These are phyloP conservation scores for Mycosphaerelloides madeirae DNA, from an alignment of 2,329 filamentous ascomycete genomes.

Conservation along the genomic window DNA sequence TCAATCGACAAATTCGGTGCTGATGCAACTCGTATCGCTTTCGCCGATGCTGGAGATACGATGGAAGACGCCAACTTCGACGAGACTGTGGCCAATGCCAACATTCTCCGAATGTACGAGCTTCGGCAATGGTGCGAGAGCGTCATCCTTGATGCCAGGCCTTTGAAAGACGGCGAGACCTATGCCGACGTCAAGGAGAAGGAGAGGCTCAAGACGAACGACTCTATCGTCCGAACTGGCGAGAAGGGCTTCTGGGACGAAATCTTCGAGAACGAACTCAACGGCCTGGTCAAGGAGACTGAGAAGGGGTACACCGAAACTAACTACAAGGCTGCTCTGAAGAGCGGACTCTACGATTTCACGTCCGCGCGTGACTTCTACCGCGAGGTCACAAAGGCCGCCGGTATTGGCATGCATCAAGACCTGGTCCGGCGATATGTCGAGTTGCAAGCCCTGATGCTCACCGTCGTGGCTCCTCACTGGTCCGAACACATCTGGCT, in stretches of 20 bases:
- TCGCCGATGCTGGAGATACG: conserved; percentile 90
- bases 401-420: conserved; percentile 80
- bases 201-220: conserved; percentile 44
- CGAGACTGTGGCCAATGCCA: conserved; percentile 87
- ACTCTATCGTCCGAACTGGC: conserved; percentile 68
- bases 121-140: conserved; percentile 92
- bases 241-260: conserved; percentile 75
- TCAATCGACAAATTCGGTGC: conserved; percentile 89
- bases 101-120: conserved; percentile 77
- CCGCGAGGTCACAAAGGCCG: conserved; percentile 72
- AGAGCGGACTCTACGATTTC: conserved; percentile 82
- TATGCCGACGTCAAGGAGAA: conserved; percentile 40
- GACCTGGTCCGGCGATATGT: conserved; percentile 76
- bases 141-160: conserved; percentile 58
- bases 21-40: conserved; percentile 82
- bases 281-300: conserved; percentile 72
- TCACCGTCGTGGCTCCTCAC: conserved; percentile 83
- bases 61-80: conserved; percentile 97
- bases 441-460: conserved; percentile 76
- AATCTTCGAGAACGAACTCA: conserved; percentile 91
- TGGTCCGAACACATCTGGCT: conserved; percentile 94
- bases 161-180: conserved; percentile 40
- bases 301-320: conserved; percentile 72
- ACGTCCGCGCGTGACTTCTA: conserved; percentile 84
- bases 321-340: conserved; percentile 81